phyloP scores from a whole-genome alignment of 1,139 yeast genomes.

The Candida sp. region DNA sequence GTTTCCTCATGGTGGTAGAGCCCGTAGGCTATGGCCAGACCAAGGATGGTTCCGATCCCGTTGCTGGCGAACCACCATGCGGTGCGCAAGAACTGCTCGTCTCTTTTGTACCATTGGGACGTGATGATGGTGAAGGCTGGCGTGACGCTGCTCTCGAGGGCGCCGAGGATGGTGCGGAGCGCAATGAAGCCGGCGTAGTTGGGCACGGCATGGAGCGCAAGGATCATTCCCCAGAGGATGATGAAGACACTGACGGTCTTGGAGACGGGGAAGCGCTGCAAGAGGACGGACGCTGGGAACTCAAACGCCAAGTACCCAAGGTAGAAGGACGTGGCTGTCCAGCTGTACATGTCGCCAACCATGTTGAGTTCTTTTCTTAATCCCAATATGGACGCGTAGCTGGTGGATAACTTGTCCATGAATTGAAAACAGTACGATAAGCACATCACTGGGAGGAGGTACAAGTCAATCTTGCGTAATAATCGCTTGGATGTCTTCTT shows the following conservation, averaged over 20 bases:
- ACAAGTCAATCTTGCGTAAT: conserved; percentile 54
- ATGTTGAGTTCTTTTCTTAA: conserved; percentile 50
- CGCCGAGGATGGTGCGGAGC: conserved; percentile 47
- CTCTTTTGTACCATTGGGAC: conserved; percentile 30
- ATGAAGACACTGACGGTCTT: conserved; percentile 27
- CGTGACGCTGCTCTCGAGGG: conserved; percentile 55
- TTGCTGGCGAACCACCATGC: conserved; percentile 35
- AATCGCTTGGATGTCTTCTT: conserved; percentile 20
- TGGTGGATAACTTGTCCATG: conserved; percentile 66
- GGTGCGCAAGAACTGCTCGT: conserved; percentile 26
- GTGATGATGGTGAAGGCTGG: conserved; percentile 63
- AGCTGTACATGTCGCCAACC: conserved; percentile 55
- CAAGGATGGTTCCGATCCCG: conserved; percentile 34
- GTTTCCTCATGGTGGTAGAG: conserved; percentile 18
- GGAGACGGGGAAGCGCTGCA: conserved; percentile 41
- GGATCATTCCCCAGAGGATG: conserved; percentile 32
- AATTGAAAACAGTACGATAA: conserved; percentile 62
- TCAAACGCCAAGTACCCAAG: conserved; percentile 55
- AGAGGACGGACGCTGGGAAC: conserved; percentile 43
- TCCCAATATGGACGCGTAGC: conserved; percentile 67
- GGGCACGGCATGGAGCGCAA: conserved; percentile 32
- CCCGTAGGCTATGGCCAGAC: conserved; percentile 28
- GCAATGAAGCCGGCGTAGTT: conserved; percentile 34
- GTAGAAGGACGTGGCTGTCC: conserved; percentile 63
- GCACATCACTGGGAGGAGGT: conserved; percentile 59